Evolutionary conservation across 108 stramenopile species (phyloP).

Genomic region (Nitzschia putrida): DNA sequence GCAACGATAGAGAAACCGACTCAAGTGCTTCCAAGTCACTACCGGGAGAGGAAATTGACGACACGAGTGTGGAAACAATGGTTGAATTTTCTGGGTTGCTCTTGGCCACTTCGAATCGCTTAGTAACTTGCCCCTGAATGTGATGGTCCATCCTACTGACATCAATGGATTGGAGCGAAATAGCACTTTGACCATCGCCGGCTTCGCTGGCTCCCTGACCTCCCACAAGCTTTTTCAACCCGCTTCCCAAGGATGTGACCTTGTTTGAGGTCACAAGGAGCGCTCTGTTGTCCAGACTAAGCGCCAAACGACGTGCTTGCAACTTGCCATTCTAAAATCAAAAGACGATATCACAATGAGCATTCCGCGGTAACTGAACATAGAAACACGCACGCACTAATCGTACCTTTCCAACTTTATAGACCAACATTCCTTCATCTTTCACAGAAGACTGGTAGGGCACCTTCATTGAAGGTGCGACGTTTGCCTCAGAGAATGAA

Average conservation of each 20-base stretch:
- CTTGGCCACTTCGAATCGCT: constrained; percentile 45
- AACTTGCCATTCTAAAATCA: constrained; percentile 61
- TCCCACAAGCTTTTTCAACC: constrained; percentile 6
- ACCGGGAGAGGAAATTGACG: not conserved
- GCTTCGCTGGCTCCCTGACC: constrained; percentile 5
- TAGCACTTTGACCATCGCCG: constrained; percentile 25
- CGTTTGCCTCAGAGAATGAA: not conserved
- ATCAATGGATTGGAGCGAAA: constrained; percentile 38
- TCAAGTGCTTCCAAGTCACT: not conserved
- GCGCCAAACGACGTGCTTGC: constrained; percentile 65
- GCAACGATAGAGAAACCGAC: not conserved
- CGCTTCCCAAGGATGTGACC: constrained; percentile 20
- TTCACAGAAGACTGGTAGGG: constrained; percentile 1
- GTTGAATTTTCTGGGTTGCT: not conserved
- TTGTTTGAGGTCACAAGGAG: constrained; percentile 65
- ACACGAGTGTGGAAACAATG: not conserved
- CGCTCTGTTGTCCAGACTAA: constrained; percentile 62
- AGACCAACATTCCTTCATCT: constrained; percentile 52
- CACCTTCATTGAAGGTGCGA: constrained; percentile 9
- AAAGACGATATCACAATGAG: not conserved
- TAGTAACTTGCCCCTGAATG: constrained; percentile 63
- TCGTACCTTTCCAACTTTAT: constrained; percentile 73
- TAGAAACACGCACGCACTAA: not conserved
- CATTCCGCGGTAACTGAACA: not conserved
- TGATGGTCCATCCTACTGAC: constrained; percentile 65